These are phyloP conservation scores for Syzygium grande DNA, from an alignment of 345 rosid genomes.

Conservation along the genomic window DNA sequence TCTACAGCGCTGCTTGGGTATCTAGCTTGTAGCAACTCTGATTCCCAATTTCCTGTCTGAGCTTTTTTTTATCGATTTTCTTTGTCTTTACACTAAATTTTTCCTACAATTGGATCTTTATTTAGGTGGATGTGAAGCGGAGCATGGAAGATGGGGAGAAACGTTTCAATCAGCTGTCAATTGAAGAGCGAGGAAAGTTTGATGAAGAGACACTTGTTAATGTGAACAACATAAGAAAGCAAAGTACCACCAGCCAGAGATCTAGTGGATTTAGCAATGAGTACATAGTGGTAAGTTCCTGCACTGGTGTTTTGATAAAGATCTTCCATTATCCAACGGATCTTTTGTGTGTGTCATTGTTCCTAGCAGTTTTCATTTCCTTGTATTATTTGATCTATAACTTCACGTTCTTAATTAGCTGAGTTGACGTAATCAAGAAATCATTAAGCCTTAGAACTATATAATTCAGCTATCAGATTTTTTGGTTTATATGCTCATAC, in stretches of 20 bases:
- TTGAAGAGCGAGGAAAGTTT: slow-evolving; percentile 93
- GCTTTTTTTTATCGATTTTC: neutral
- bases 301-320: neutral
- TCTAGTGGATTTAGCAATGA: slow-evolving; percentile 71
- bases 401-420: neutral
- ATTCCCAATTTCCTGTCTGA: neutral
- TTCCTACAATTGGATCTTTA: neutral
- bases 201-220: slow-evolving; percentile 94
- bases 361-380: neutral
- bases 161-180: slow-evolving; percentile 85
- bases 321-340: neutral
- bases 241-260: slow-evolving; percentile 44
- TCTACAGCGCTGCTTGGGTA: neutral
- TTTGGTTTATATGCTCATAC: neutral
- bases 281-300: slow-evolving; percentile 72
- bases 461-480: neutral
- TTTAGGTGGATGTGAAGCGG: slow-evolving; percentile 68
- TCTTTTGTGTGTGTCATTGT: neutral
- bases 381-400: neutral
- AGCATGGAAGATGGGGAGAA: slow-evolving; percentile 78
- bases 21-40: neutral
- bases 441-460: neutral
- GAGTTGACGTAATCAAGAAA: neutral
- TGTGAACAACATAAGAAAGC: slow-evolving; percentile 67
- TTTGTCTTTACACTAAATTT: neutral